Evolutionary conservation across 2,329 filamentous ascomycete species (phyloP).

Genomic region (Arthrobotrys musiformis): DNA sequence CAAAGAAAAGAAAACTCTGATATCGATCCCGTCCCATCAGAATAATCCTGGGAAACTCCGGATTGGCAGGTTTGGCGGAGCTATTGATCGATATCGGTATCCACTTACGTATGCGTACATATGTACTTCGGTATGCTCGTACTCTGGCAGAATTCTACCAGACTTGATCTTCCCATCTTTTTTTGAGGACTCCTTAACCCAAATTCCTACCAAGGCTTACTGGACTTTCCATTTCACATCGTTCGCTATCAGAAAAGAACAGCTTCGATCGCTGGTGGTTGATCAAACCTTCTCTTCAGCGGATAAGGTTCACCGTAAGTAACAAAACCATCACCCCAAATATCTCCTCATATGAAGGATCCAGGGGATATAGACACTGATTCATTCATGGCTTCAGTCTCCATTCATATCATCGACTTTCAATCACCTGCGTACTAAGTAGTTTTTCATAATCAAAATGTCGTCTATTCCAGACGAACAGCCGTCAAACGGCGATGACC

Average conservation of each 20-base stretch:
- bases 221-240: not conserved
- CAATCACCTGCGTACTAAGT: not conserved
- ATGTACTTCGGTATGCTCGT: too few relatives aligned
- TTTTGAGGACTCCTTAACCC: not conserved
- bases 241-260: not conserved
- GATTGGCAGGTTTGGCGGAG: not conserved
- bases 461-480: slow-evolving; percentile 19
- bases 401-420: not conserved
- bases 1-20: too few relatives aligned
- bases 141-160: not conserved
- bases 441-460: slow-evolving; percentile 25
- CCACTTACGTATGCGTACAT: not conserved
- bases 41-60: not conserved
- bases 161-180: not conserved
- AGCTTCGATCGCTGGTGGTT: not conserved
- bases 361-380: not conserved
- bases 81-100: not conserved
- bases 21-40: not conserved
- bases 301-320: not conserved
- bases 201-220: too few relatives aligned
- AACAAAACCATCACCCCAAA: not conserved
- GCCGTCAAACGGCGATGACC: not conserved
- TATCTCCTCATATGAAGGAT: not conserved
- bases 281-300: not conserved
- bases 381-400: not conserved